Evolutionary conservation across 495 filamentous ascomycete genomes (phyloP), one percentile per base, ranked within the genome.

Genomic region (Thermothielavioides terrestris): DNA sequence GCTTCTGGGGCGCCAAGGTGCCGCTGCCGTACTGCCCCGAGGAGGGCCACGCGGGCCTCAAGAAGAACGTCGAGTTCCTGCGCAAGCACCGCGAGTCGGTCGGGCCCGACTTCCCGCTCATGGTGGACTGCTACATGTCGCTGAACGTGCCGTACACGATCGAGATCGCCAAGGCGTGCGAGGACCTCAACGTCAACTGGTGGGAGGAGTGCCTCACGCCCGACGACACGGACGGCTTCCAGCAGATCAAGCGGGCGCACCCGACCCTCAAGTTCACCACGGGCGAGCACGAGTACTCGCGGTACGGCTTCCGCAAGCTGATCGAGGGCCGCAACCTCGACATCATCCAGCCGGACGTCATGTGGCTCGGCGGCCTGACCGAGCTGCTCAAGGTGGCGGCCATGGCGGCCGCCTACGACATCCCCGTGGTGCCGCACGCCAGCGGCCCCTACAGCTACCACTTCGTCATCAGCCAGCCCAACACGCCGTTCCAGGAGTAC

Each of bases 111-210:
- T 95, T 90, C 61, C 89, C 89, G 14, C 76, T 95, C 42, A 90
- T 89, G 72, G 89, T 95, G 3, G 89, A 95, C 69, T 95, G 89
- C 76, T 95, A 94, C 70, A 95, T 95, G 89, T 88, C 84, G 46
- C 72, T 95, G 53, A 94, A 88, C 56, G 89, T 95, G 20, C 73
- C 85, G 5, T 95, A 95, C 68, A 94, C 86, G 1, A 94, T 95
- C 53, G 83, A 94, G 65, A 75, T 95, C 11, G 89, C 85, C 31
- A 85, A 88, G 67, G 84, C 84, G 39, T 84, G 82, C 44, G 67
- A 83, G 47, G 81, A 88, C 35, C 77, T 95, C 49, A 77, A 92
- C 67, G 91, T 95, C 63, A 85, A 94, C 71, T 95, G 89, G 89
- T 95, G 87, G 87, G 89, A 95, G 73, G 89, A 95, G 69, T 92